Conservation (phyloP, 805 yeast genomes). For the Grigorovia jiainica region DNA sequence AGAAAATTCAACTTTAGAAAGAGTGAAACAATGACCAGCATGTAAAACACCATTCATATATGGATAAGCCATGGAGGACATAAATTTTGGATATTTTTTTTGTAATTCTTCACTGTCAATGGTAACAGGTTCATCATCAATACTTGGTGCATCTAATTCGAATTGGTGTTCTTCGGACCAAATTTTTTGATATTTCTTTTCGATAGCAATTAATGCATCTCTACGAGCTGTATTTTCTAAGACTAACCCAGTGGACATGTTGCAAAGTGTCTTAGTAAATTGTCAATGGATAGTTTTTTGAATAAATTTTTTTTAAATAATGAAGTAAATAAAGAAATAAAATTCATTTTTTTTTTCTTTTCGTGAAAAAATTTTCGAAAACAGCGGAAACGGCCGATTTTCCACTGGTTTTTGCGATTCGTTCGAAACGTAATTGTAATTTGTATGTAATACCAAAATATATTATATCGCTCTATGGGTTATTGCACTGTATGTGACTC, state of each 20-base stretch:
- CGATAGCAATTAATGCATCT: slow-evolving; percentile 84
- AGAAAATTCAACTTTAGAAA: slow-evolving; percentile 87
- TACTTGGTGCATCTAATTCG: slow-evolving; percentile 80
- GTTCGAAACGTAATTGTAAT: too few species aligned
- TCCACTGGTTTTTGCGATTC: too few species aligned
- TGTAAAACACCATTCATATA: slow-evolving; percentile 98
- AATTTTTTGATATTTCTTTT: slow-evolving; percentile 72
- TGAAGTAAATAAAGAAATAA: too few species aligned
- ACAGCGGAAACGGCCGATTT: too few species aligned
- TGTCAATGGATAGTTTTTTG: too few species aligned
- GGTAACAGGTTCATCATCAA: slow-evolving; percentile 51
- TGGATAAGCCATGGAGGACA: slow-evolving; percentile 95
- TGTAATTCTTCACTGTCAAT: slow-evolving; percentile 61
- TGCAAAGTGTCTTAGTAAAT: neutral
- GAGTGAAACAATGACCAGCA: slow-evolving; percentile 94
- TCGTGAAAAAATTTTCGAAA: too few species aligned
- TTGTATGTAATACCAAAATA: too few species aligned
- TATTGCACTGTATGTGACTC: too few species aligned
- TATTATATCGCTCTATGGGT: too few species aligned
- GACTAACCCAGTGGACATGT: slow-evolving; percentile 29
- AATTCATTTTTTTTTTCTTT: too few species aligned
- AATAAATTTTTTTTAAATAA: too few species aligned
- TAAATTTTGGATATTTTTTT: slow-evolving; percentile 72
- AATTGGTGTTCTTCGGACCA: slow-evolving; percentile 86
- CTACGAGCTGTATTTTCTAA: slow-evolving; percentile 75